Base-by-base conservation (phyloP, 768 basidiomycete genomes). In the Xanthoconium purpureum region DNA sequence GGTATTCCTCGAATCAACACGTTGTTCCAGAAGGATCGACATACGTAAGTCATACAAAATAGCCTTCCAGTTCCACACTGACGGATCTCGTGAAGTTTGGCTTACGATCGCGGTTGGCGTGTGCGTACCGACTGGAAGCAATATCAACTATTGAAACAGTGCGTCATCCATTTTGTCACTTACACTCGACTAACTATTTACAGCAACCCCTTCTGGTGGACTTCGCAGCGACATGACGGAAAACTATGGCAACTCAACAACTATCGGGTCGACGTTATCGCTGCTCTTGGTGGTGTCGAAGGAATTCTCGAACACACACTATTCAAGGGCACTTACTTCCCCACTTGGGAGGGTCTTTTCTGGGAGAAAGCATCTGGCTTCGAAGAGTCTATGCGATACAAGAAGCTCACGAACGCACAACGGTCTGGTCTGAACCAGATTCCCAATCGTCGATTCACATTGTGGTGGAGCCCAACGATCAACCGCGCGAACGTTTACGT, bases 131-230 rank as follows among this genome's bases (percentile, higher is more conserved):
- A 97, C 73, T 99, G 93, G 91, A 97, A 98, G 73, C 94, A 96
- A 70, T 98, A 97, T 71, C 94, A 97, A 65, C 73, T 95, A 10
- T 77, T 94, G 55, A 94, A 94, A 71, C 89, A 94, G 91, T 91
- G 60, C 64, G 88, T 77, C 48, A 29, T 40, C 20, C 18, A 24
- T 54, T 50, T 40, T 36, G 18, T 33, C 18, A 9, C 7, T 29
- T 9, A 35, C 45, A 54, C 11, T 42, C 10, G 17, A 40, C 55
- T 73, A 9, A 70, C 42, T 43, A n/a, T 33, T 20, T 55, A 5
- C 61, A 91, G 89, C 70, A 97, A 97, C 67, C 97, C 96, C 1
- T 98, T 98, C 85, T 94, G 92, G 92, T 99, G 97, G 97, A 98
- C 96, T 9, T 94, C 90, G 9, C 95, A 98, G 69, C 85, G 97